These are phyloP conservation scores for Mucor saturninus DNA, from an alignment of 371 early-diverging fungal species.

Conservation along the genomic window DNA sequence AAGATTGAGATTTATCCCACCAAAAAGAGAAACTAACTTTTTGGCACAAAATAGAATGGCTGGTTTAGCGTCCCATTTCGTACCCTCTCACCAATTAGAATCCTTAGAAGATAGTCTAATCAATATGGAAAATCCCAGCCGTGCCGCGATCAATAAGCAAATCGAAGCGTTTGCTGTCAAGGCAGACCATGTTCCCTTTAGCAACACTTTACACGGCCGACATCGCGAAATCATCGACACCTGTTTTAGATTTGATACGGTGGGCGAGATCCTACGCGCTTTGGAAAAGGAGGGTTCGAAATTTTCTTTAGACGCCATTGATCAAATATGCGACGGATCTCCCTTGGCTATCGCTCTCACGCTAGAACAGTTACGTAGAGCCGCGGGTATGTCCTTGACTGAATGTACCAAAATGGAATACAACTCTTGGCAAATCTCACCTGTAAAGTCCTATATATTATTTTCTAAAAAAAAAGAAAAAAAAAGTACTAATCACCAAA, in stretches of 20 bases:
- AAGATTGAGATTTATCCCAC: neutral
- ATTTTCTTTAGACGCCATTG: slow-evolving; percentile 73
- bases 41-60: slow-evolving; percentile 39
- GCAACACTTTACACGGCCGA: neutral
- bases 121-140: slow-evolving; percentile 70
- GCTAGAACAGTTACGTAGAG: slow-evolving; percentile 71
- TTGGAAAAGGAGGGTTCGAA: slow-evolving; percentile 56
- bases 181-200: slow-evolving; percentile 2
- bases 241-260: slow-evolving; percentile 67
- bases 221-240: neutral
- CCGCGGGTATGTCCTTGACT: slow-evolving; percentile 44
- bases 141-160: slow-evolving; percentile 75
- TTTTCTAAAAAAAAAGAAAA: too few relatives aligned
- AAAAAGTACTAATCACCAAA: neutral
- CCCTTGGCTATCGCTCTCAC: slow-evolving; percentile 87
- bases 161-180: slow-evolving; percentile 83
- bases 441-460: slow-evolving; percentile 26
- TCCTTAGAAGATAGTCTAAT: slow-evolving; percentile 74
- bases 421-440: slow-evolving; percentile 65
- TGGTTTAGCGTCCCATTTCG: slow-evolving; percentile 92
- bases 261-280: slow-evolving; percentile 75
- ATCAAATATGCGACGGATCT: slow-evolving; percentile 65
- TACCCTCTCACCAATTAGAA: slow-evolving; percentile 77
- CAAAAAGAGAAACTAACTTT: neutral
- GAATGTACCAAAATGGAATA: slow-evolving; percentile 74